Evolutionary conservation across 257 asterid species (phyloP).

Genomic region (Schizonepeta tenuifolia): DNA sequence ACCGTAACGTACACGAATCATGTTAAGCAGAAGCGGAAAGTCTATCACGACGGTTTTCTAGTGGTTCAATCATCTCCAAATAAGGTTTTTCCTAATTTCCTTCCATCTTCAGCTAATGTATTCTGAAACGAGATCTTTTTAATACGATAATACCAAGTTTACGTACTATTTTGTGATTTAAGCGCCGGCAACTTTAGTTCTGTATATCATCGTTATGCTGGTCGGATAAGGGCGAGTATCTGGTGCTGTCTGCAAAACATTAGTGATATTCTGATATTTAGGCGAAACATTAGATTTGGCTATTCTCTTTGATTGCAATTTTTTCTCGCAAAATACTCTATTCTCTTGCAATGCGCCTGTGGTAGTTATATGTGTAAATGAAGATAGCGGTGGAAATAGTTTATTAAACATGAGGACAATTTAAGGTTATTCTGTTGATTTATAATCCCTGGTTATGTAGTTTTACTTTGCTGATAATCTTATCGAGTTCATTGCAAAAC

Average conservation of each 20-base stretch:
- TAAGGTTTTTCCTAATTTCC: slow-evolving; percentile 48
- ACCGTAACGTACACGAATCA: slow-evolving; percentile 87
- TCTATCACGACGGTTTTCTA: slow-evolving; percentile 84
- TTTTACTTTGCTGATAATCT: slow-evolving; percentile 4
- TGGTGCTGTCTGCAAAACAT: not conserved
- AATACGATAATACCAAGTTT: not conserved
- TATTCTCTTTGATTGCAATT: slow-evolving; percentile 6
- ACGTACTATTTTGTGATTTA: not conserved
- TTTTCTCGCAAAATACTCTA: not conserved
- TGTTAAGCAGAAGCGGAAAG: slow-evolving; percentile 84
- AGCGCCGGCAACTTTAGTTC: not conserved
- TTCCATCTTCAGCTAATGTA: not conserved
- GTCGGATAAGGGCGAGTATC: slow-evolving; percentile 6
- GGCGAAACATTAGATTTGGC: slow-evolving; percentile 8
- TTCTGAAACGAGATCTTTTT: not conserved
- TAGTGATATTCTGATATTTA: not conserved
- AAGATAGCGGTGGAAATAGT: not conserved
- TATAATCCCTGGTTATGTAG: not conserved
- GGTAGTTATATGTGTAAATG: not conserved
- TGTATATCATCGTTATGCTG: not conserved
- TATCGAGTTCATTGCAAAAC: slow-evolving; percentile 8
- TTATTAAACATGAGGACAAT: not conserved
- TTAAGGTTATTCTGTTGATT: not conserved
- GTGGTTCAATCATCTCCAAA: slow-evolving; percentile 54
- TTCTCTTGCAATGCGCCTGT: slow-evolving; percentile 5